Percentiles rank a stretch among this genome's conserved stretches.
Evolutionary conservation across 75 land plant genomes (phyloP).

Genomic region (Larix kaempferi): DNA sequence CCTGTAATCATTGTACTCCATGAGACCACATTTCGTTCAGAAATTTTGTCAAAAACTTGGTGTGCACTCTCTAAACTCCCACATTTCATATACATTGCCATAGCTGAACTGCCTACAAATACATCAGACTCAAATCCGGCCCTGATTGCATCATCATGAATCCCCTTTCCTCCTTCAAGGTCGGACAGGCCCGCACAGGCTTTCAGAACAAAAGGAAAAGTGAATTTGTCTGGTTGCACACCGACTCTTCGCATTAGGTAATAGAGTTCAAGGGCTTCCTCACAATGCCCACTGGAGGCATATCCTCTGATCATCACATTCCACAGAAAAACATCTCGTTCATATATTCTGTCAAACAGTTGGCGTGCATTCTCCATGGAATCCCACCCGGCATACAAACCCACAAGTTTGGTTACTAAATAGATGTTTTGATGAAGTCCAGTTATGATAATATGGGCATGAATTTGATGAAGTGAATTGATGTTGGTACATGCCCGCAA

Average conservation of each 20-base stretch:
- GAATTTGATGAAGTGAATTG: not conserved
- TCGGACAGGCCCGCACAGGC: conserved; percentile 15
- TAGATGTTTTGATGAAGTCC: not conserved
- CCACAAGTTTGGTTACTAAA: not conserved
- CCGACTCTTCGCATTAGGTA: conserved; percentile 14
- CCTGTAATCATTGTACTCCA: conserved; percentile 36
- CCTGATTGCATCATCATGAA: conserved; percentile 19
- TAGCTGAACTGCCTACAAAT: conserved; percentile 27
- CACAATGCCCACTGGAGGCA: conserved; percentile 13
- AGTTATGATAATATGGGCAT: not conserved
- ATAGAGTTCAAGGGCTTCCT: conserved; percentile 29
- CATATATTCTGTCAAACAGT: conserved; percentile 5
- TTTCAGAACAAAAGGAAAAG: conserved; percentile 30
- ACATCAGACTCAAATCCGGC: conserved; percentile 28
- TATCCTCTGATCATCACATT: conserved; percentile 45
- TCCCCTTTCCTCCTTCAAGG: conserved; percentile 13
- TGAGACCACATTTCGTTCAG: conserved; percentile 22
- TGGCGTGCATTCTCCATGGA: not conserved
- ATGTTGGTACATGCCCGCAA: not conserved
- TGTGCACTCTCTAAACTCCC: conserved; percentile 17
- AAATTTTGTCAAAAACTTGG: conserved; percentile 28
- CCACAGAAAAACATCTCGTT: conserved; percentile 23
- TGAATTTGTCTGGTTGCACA: conserved; percentile 22
- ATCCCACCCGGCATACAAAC: not conserved
- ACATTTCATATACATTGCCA: conserved; percentile 36